Base-by-base conservation (phyloP, 2,329 filamentous ascomycete species). In the Phaeosphaeria sp. region DNA sequence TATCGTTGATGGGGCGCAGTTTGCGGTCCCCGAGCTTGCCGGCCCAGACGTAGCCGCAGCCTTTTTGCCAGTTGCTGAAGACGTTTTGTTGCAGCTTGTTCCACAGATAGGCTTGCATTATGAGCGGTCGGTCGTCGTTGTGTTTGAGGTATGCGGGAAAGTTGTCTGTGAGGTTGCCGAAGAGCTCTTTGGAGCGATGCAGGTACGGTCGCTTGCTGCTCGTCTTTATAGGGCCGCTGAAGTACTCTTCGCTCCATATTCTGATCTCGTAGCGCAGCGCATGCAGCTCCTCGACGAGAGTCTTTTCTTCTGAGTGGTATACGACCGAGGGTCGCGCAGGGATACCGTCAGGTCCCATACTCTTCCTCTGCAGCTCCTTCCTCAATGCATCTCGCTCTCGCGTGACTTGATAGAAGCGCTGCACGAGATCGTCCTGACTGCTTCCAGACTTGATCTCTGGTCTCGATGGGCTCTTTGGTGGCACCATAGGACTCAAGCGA, bases 391-490 rank as follows among this genome's bases (percentile, higher is more conserved):
- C 74, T 36, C 74, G 66, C 59, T 77, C 74, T 54, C 69, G 61
- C n/a, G 74, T 75, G n/a, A 77, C 71, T 42, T 74, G 69, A 54
- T 76, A 76, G 63, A 76, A 76, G 24, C 74, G 73, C 58, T 73
- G 66, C 17, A 77, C 68, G 17, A 77, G 61, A 49, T 77, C 74
- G n/a, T 77, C 74, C 46, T 75, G 74, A 43, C 69, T 76, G 51
- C 68, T 74, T 18, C 72, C 71, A 18, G 64, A 55, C 40, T 66
- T 60, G 17, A 74, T 57, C 39, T 73, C 72, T 42, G 72, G 74
- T 24, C 74, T 63, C 44, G 74, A 76, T 2, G 73, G 68, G 50
- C 72, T 75, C 54, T 76, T 77, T n/a, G 73, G 74, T 15, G 74
- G 74, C 44, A 76, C 59, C 24, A 71, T 56, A 1, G 73, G 73